Base-by-base conservation (phyloP, 148 eudicot genomes). In the Camellia japonica region DNA sequence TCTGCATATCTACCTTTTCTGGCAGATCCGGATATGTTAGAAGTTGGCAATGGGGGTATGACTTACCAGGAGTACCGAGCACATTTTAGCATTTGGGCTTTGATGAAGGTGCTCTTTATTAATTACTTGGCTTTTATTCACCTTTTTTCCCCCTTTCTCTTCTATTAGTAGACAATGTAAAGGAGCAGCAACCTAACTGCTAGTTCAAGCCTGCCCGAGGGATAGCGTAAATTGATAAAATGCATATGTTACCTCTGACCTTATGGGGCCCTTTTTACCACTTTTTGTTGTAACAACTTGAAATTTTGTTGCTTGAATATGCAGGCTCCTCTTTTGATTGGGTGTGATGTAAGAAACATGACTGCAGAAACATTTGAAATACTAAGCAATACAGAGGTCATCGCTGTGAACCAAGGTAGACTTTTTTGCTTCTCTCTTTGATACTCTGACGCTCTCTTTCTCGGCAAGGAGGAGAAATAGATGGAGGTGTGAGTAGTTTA, bases 31-130 rank as follows among this genome's bases (percentile, higher is more conserved):
- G 99, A 95, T 84, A 93, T 93, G 97, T 88, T 95, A 86, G 99
- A 95, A 89, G 99, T 95, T 79, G 99, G 99, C 71, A 95, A 95
- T 81, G 99, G 97, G 56, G 99, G 97, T 72, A 95, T 95, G 98
- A 90, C 83, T 65, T 87, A 86, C 87, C 84, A 84, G 52, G 98
- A 95, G 77, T 95, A 95, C 68, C 89, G 88, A 71, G 88, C 97
- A 69, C 98, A 95, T 89, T 95, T 93, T 79, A 95, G 98, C 93
- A 88, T 95, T 68, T 95, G 98, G 98, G 93, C 98, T 84, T 86
- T 95, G 85, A 90, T 91, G 97, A 95, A 95, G 97, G 98, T 94
- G 80, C 43, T 60, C 51, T 23, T 77, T 59, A 3, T 19, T 56
- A 42, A 71, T 43, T 62, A 38, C 10, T 30, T 6, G 3, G 7